These are phyloP conservation scores for Niveomyces coronatus DNA, from an alignment of 2,329 filamentous ascomycete genomes.

Conservation along the genomic window DNA sequence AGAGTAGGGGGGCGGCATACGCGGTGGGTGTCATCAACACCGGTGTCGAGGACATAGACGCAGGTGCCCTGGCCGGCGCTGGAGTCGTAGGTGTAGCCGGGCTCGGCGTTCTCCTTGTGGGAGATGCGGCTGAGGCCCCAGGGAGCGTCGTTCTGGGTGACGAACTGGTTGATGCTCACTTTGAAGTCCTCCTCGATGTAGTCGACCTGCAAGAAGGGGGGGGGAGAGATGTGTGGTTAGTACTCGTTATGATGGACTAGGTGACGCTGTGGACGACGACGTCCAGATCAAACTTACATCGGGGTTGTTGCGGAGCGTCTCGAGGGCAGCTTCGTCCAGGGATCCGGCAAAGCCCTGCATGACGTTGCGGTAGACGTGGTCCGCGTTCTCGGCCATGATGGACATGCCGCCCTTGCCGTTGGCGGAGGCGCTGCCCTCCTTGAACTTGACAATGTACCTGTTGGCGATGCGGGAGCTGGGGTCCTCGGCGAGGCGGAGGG, in stretches of 20 bases:
- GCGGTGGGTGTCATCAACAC: conserved; percentile 25
- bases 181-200: conserved; percentile 31
- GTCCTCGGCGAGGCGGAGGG: conserved; percentile 15
- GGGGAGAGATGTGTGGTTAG: too few species aligned
- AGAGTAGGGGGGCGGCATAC: conserved; percentile 14
- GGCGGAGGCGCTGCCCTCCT: conserved; percentile 12
- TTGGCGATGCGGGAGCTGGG: conserved; percentile 14
- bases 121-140: conserved; percentile 33
- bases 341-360: conserved; percentile 18
- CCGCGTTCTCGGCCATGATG: conserved; percentile 13
- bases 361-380: conserved; percentile 16
- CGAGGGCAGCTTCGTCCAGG: conserved; percentile 13
- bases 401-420: conserved; percentile 11
- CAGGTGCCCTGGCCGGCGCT: conserved; percentile 29
- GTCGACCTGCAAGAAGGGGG: conserved; percentile 15
- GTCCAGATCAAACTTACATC: conserved; percentile 14
- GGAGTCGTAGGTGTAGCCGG: conserved; percentile 27
- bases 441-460: conserved; percentile 23
- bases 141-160: conserved; percentile 26
- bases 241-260: neutral
- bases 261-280: too few species aligned
- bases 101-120: conserved; percentile 16
- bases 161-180: conserved; percentile 40
- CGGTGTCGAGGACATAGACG: conserved; percentile 36
- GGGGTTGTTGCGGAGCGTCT: conserved; percentile 16